Percentiles rank a stretch among this genome's conserved stretches.
Conservation (phyloP, 2,329 filamentous ascomycete species). For the Ceratocystis eucalypticola region DNA sequence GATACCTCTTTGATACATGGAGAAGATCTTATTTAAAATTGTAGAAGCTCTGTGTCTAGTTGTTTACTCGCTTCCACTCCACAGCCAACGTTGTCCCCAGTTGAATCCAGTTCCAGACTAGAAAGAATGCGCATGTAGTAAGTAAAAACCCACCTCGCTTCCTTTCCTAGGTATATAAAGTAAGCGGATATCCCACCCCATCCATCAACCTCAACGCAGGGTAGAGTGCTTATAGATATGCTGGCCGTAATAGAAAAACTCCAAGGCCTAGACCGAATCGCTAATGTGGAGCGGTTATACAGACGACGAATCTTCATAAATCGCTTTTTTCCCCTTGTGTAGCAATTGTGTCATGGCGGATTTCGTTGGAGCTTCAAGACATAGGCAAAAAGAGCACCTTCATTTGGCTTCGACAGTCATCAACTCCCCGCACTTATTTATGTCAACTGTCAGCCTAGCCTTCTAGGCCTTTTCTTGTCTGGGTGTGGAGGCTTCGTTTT, state of each 20-base stretch:
- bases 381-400: not conserved
- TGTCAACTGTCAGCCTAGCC: conserved; percentile 6
- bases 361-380: not conserved
- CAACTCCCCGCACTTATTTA: not conserved
- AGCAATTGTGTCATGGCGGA: conserved; percentile 4
- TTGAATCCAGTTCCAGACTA: too few relatives aligned
- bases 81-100: too few relatives aligned
- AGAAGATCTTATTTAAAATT: too few relatives aligned
- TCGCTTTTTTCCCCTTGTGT: conserved; percentile 1
- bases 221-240: not conserved
- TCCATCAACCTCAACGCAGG: not conserved
- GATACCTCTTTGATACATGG: too few relatives aligned
- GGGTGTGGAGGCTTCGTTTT: not conserved
- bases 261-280: not conserved
- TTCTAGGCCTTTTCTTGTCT: conserved; percentile 5
- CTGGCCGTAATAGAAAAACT: not conserved
- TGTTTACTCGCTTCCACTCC: too few relatives aligned
- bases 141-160: not conserved
- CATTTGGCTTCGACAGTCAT: not conserved
- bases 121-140: too few relatives aligned
- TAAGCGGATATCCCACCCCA: not conserved
- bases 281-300: not conserved
- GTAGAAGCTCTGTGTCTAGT: too few relatives aligned
- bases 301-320: not conserved
- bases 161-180: not conserved